These are phyloP conservation scores for Dunaliella primolecta DNA, from an alignment of 139 green algal genomes.

Conservation along the genomic window DNA sequence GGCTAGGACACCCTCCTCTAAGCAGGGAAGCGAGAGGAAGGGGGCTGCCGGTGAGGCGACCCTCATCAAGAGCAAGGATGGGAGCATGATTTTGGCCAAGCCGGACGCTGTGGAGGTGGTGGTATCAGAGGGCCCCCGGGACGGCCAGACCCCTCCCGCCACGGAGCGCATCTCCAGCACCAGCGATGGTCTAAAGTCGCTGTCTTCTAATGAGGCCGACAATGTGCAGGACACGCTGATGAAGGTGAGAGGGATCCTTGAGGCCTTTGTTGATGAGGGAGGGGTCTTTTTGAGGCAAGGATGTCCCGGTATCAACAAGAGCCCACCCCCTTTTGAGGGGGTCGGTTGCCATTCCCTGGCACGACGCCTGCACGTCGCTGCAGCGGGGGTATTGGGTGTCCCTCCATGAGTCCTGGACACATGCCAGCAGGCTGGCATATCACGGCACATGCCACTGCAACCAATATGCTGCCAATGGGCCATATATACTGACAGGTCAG, in stretches of 20 bases:
- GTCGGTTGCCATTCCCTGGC: not conserved
- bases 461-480: not conserved
- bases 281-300: not conserved
- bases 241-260: slow-evolving; percentile 17
- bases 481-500: not conserved
- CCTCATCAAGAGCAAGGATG: too few species aligned
- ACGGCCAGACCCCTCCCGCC: not conserved
- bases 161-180: not conserved
- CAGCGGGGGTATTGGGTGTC: too few species aligned
- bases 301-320: not conserved
- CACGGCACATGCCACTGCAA: too few species aligned
- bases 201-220: slow-evolving; percentile 29
- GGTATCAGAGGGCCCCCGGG: not conserved
- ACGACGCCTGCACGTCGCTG: too few species aligned
- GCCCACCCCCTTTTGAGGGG: not conserved
- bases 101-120: not conserved
- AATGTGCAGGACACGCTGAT: slow-evolving; percentile 42
- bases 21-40: not conserved
- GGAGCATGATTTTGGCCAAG: too few species aligned
- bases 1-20: too few species aligned
- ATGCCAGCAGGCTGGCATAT: too few species aligned
- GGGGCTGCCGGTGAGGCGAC: too few species aligned
- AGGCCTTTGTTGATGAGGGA: not conserved
- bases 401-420: too few species aligned
- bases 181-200: slow-evolving; percentile 14